Base-by-base conservation (phyloP, 2,329 filamentous ascomycete species). In the Penicillium sp. region DNA sequence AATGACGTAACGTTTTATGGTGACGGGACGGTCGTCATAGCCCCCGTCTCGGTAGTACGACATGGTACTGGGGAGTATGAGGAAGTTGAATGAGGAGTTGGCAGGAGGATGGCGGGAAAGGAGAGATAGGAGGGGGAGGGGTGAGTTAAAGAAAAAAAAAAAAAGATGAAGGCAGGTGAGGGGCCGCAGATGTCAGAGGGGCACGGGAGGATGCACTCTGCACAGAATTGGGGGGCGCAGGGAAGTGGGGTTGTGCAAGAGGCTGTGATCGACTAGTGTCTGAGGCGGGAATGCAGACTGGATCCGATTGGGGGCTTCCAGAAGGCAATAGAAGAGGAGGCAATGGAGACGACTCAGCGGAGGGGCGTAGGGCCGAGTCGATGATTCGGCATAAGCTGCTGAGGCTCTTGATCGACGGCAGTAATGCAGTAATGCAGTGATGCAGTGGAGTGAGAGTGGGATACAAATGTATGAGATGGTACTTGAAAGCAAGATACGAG, bases 1-100 rank as follows among this genome's bases (percentile, higher is more conserved):
- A 52, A 80, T 70, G 61, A 78, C 72, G 75, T 87, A 87, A 64
- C 84, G 82, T 67, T 83, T 84, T 62, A 87, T 80, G 24, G 72
- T 77, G 49, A 76, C 70, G 31, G 73, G 70, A 51, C 74, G 71
- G 56, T 77, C 75, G 54, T 79, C 75, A 66, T 72, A 77, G 43
- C 72, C 72, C 47, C 73, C 66, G 31, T 77, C 74, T 68, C 71
- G 68, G 63, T 75, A 72, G 61, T 74, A 73, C 51, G 72, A 73
- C 68, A 74, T 74, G 40, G 52, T 55, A 53, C 40, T 40, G 19
- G 18, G 43, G 39, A 18, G 3, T 28, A 28, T 5, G 24, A 28
- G 18, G 18, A 14, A n/a, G 36, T 3, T 5, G 19, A 37, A 34
- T 34, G 31, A 5, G 14, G 26, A 29, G 21, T 44, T 26, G 51